Conservation (phyloP, 1,284 basidiomycete species). For the Apiotrichum akiyoshidainum region DNA sequence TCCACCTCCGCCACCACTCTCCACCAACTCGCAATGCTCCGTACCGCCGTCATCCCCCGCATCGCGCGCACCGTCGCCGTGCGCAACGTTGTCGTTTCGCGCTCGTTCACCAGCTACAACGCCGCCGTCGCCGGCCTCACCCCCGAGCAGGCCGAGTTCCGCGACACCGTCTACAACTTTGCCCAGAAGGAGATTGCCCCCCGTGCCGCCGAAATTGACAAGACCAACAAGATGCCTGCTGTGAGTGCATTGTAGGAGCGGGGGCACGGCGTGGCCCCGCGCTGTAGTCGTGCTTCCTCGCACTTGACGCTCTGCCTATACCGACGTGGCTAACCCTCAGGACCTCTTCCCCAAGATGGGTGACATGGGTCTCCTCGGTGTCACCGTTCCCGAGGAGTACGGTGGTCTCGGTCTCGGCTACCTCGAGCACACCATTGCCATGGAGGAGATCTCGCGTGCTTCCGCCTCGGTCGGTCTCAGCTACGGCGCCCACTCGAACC, state of each 20-base stretch:
- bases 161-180: conserved; percentile 71
- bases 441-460: conserved; percentile 86
- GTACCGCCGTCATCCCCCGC: neutral
- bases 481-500: conserved; percentile 86
- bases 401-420: conserved; percentile 78
- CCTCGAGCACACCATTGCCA: conserved; percentile 81
- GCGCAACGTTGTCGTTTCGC: neutral
- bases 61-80: neutral
- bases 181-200: conserved; percentile 76
- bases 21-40: conserved; percentile 1
- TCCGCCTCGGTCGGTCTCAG: conserved; percentile 87
- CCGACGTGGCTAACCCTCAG: conserved; percentile 51
- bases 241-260: conserved; percentile 52
- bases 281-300: neutral
- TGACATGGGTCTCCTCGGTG: conserved; percentile 68
- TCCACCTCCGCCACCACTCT: neutral
- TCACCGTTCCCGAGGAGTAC: conserved; percentile 76
- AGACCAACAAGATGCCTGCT: conserved; percentile 69
- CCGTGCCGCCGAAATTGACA: conserved; percentile 76
- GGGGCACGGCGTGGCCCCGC: neutral
- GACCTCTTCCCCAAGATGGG: conserved; percentile 87
- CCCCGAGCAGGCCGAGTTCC: conserved; percentile 81
- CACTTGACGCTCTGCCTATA: neutral
- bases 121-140: conserved; percentile 72
- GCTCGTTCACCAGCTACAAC: conserved; percentile 59